Evolutionary conservation across 2,329 filamentous ascomycete species (phyloP), one percentile per base, ranked within the genome.

Genomic region (Stachybotrys echinatus): DNA sequence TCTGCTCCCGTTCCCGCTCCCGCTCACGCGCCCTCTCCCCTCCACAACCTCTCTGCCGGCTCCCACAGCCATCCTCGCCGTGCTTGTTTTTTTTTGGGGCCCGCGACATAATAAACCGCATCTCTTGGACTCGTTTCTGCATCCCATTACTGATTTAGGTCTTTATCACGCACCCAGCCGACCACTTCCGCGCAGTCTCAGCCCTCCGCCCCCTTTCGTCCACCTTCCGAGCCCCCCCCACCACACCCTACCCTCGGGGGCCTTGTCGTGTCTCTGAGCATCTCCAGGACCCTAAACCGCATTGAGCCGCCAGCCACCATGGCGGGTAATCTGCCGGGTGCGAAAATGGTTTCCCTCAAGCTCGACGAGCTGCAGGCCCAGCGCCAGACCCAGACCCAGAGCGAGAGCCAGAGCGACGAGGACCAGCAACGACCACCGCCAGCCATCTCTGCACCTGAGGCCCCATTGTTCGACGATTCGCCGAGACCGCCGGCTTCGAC

Each of bases 401-500:
- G 47, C 52, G 7, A 31, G 27, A 54, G 54, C 54, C 27, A 31
- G 27, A 31, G 6, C 7, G 27, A 52, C 56, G 39, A 42, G 10
- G 37, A 43, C 27, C 43, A 50, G 42, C 50, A 47, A 50, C 48
- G 50, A 27, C 34, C 50, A 44, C 44, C 50, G 47, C 44, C 45
- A 52, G 34, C 45, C 23, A 18, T 34, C 45, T 17, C 45, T 19
- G 45, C 45, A 23, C 5, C 5, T 6, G 21, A 31, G 27, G 17
- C 20, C 48, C 47, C 54, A 51, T n/a, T n/a, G n/a, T 52, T 60
- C 54, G 54, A 59, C 51, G 60, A 61, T 49, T 54, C 53, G 52
- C 58, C 61, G 53, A 61, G 54, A 55, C 56, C 57, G 52, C 60
- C 61, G 50, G 58, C 55, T 50, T 55, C 55, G 51, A 59, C 54